Conservation (phyloP, 352 stramenopile genomes). For the Pythium rishiriense region DNA sequence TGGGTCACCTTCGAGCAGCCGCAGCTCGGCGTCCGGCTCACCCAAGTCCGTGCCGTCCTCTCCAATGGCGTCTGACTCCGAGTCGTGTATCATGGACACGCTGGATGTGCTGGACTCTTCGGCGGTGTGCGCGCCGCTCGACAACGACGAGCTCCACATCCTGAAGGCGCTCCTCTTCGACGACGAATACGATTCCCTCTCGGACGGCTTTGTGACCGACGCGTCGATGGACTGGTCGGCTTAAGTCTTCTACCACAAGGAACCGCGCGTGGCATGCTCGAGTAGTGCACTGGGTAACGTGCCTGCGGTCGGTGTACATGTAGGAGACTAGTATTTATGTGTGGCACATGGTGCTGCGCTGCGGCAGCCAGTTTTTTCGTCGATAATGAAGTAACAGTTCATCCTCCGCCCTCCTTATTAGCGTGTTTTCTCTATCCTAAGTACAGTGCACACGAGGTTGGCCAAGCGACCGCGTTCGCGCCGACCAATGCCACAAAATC, state of each 20-base stretch:
- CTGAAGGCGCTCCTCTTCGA: conserved; percentile 24
- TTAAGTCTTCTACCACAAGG: not conserved
- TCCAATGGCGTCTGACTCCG: not conserved
- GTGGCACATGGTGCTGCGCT: not conserved
- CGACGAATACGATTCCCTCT: conserved; percentile 16
- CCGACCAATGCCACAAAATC: not conserved
- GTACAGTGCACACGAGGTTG: too few relatives aligned
- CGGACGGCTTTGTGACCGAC: conserved; percentile 5
- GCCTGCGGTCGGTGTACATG: not conserved
- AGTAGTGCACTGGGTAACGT: not conserved
- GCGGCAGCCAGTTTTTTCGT: not conserved
- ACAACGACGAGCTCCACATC: conserved; percentile 23
- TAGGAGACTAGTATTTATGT: conserved; percentile 3
- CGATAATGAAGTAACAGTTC: not conserved
- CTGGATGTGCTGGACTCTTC: conserved; percentile 11
- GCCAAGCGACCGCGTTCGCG: too few relatives aligned
- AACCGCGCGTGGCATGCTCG: not conserved
- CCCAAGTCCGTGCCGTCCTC: not conserved
- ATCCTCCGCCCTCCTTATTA: not conserved
- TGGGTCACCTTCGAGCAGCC: conserved; percentile 2
- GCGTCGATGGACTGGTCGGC: conserved; percentile 4
- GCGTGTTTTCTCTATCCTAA: too few relatives aligned
- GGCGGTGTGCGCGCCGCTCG: conserved; percentile 11
- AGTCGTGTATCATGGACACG: conserved; percentile 2
- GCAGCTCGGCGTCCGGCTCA: not conserved